Evolutionary conservation across 1,284 basidiomycete genomes (phyloP).

Genomic region (Sporisorium iseilematis-ciliati): DNA sequence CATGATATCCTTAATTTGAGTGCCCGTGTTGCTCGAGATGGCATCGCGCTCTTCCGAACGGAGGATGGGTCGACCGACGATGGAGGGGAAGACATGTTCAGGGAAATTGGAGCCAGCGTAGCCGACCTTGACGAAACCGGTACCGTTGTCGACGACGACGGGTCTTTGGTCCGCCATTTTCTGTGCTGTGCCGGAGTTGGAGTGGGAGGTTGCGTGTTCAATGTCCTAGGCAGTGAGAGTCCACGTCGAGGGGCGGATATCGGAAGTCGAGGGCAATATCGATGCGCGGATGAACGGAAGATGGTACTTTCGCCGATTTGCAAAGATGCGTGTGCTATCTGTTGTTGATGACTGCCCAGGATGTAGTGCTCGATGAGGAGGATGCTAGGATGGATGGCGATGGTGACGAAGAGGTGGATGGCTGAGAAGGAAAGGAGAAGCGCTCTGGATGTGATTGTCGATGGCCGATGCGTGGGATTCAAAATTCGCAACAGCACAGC

Average conservation of each 20-base stretch:
- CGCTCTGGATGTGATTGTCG: slow-evolving; percentile 1
- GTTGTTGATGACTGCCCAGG: too few species aligned
- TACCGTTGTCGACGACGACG: slow-evolving; percentile 96
- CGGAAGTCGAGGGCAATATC: not conserved
- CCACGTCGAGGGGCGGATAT: not conserved
- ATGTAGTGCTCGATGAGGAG: not conserved
- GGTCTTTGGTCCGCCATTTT: slow-evolving; percentile 73
- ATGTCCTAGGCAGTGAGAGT: not conserved
- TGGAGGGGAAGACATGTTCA: slow-evolving; percentile 96
- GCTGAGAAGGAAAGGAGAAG: not conserved
- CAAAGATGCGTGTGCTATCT: not conserved
- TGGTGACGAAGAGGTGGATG: slow-evolving; percentile 6
- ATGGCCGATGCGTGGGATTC: slow-evolving; percentile 5
- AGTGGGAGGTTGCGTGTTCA: not conserved
- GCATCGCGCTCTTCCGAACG: slow-evolving; percentile 92
- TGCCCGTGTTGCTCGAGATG: slow-evolving; percentile 72
- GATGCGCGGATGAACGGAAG: not conserved
- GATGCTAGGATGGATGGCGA: slow-evolving; percentile 2
- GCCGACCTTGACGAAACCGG: slow-evolving; percentile 93
- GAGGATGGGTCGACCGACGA: slow-evolving; percentile 95
- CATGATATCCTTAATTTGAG: slow-evolving; percentile 87
- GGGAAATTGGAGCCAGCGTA: slow-evolving; percentile 91
- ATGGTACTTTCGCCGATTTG: not conserved
- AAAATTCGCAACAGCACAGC: slow-evolving; percentile 1
- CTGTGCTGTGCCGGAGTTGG: not conserved